A percentile compares a stretch with the other conserved stretches of the same genome.
Conservation (phyloP, 2,329 filamentous ascomycete species). For the Plectosphaerella sp. region DNA sequence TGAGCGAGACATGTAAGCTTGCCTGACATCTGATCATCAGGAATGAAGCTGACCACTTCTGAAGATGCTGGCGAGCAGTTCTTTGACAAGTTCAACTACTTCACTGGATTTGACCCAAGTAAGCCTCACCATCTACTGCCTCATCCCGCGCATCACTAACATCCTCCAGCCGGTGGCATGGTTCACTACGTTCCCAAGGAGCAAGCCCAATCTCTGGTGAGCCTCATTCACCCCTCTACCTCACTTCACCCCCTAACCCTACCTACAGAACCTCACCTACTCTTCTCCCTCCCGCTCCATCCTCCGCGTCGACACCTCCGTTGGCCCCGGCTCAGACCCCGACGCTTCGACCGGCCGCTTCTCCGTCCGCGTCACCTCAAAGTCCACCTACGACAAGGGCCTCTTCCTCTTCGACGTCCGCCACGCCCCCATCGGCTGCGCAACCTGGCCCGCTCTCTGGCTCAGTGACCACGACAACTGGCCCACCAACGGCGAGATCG, state of each 20-base stretch:
- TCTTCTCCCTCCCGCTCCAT: conserved; percentile 46
- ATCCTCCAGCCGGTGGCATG: conserved; percentile 35
- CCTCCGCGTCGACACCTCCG: conserved; percentile 56
- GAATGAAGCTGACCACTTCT: conserved; percentile 1
- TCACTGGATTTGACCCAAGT: conserved; percentile 44
- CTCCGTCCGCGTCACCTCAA: conserved; percentile 60
- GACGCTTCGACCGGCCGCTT: conserved; percentile 55
- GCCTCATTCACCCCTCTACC: conserved; percentile 5
- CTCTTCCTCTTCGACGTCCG: conserved; percentile 65
- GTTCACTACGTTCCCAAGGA: conserved; percentile 47
- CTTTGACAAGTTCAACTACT: conserved; percentile 54
- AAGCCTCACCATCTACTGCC: conserved; percentile 9
- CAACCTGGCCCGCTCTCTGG: conserved; percentile 64
- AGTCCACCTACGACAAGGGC: conserved; percentile 53
- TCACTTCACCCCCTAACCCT: neutral
- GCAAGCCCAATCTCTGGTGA: conserved; percentile 36
- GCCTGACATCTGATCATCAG: neutral
- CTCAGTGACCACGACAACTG: conserved; percentile 56
- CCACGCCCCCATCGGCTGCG: conserved; percentile 60
- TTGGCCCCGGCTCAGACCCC: conserved; percentile 39
- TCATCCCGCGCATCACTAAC: neutral
- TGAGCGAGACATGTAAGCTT: conserved; percentile 45
- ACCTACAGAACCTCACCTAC: conserved; percentile 56
- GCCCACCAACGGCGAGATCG: conserved; percentile 62
- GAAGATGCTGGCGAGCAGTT: conserved; percentile 44